Evolutionary conservation across 148 eudicot genomes (phyloP).

Genomic region (Spergularia marina): DNA sequence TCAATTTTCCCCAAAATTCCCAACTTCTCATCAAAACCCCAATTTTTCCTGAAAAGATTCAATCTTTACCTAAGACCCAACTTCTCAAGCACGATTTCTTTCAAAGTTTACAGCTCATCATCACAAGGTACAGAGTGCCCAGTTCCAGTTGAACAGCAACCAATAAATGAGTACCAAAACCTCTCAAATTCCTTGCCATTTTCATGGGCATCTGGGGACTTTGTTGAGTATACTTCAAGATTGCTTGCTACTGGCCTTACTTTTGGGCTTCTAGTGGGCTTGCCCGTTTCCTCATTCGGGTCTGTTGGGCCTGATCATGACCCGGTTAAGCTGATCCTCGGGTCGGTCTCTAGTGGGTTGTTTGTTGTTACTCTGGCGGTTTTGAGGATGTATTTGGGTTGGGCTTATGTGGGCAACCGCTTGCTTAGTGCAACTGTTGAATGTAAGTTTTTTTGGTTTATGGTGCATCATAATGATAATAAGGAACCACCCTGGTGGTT

Average conservation of each 20-base stretch:
- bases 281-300: slow-evolving; percentile 83
- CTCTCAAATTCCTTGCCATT: slow-evolving; percentile 71
- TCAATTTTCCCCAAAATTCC: slow-evolving; percentile 11
- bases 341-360: slow-evolving; percentile 57
- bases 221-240: slow-evolving; percentile 50
- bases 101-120: slow-evolving; percentile 41
- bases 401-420: slow-evolving; percentile 98
- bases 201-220: slow-evolving; percentile 70
- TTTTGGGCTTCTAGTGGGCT: slow-evolving; percentile 67
- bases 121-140: slow-evolving; percentile 61
- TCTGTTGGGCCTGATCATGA: slow-evolving; percentile 50
- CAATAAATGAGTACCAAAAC: slow-evolving; percentile 75
- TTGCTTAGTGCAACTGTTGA: slow-evolving; percentile 96
- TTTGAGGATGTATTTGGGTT: slow-evolving; percentile 91
- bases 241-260: slow-evolving; percentile 51
- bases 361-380: slow-evolving; percentile 68
- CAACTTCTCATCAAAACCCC: slow-evolving; percentile 17
- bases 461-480: too few relatives aligned
- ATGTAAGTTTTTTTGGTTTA: slow-evolving; percentile 36
- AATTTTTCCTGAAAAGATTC: neutral
- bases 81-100: slow-evolving; percentile 27
- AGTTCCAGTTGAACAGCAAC: slow-evolving; percentile 82
- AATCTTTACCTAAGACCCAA: slow-evolving; percentile 29
- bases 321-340: slow-evolving; percentile 52
- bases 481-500: too few relatives aligned